phyloP scores from a whole-genome alignment of 2,329 filamentous ascomycete species.

The Neopestalotiopsis sp. region DNA sequence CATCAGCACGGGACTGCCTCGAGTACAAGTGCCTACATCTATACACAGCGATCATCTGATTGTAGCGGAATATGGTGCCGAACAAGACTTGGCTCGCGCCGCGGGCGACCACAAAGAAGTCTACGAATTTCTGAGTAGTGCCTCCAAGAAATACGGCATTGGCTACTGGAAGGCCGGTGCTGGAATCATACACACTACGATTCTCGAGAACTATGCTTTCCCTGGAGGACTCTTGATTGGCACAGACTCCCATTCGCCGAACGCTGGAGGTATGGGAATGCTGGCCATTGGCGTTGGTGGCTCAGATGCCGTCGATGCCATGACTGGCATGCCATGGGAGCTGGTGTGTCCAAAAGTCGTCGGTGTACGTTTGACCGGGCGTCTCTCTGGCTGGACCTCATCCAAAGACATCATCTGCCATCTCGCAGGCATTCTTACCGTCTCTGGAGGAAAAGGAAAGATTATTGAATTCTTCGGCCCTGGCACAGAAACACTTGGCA shows the following conservation, averaged over 20 bases:
- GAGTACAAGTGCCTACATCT: conserved; percentile 90
- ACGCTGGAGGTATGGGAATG: conserved; percentile 95
- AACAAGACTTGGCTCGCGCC: conserved; percentile 91
- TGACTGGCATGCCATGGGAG: conserved; percentile 88
- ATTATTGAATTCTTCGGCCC: conserved; percentile 80
- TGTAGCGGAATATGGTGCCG: conserved; percentile 91
- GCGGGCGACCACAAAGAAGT: conserved; percentile 98
- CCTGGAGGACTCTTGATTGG: conserved; percentile 97
- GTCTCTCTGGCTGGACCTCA: conserved; percentile 87
- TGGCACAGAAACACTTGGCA: conserved; percentile 75
- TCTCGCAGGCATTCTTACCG: conserved; percentile 94
- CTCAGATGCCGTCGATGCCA: conserved; percentile 94
- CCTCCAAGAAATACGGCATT: conserved; percentile 99
- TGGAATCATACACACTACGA: conserved; percentile 99
- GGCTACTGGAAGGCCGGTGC: conserved; percentile 99
- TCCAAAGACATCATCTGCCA: conserved; percentile 80
- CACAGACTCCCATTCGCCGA: conserved; percentile 97
- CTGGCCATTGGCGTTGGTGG: conserved; percentile 88
- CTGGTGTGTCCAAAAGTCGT: conserved; percentile 97
- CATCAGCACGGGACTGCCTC: conserved; percentile 97
- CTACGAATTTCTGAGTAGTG: conserved; percentile 92
- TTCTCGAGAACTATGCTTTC: conserved; percentile 99
- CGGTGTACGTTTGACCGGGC: conserved; percentile 91
- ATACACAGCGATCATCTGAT: conserved; percentile 99
- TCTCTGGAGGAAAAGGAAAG: conserved; percentile 95